Base-by-base conservation (phyloP, 331 rosid genomes). In the Pyrus hybrid region DNA sequence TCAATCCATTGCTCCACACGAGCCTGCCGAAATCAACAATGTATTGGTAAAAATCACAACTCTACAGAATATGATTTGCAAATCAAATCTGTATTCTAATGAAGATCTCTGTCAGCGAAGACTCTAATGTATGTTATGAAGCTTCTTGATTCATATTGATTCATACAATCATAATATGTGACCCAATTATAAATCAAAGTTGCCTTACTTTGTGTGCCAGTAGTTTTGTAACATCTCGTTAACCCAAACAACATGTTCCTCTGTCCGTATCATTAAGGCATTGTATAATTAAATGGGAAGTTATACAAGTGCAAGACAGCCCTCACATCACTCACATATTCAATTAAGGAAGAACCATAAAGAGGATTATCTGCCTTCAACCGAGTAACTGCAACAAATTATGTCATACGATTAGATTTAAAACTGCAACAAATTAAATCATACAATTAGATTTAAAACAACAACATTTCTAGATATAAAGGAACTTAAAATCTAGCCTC, bases 1-100 rank as follows among this genome's bases (percentile, higher is more conserved):
- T 93, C 98, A 70, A 93, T 91, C 97, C 98, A 93, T 76, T 93
- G 98, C 30, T 93, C 97, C 30, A 91, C 72, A 20, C 53, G 96
- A 58, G 83, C 96, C 98, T 91, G 89, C 29, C 66, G 0, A 68
- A 21, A 71, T 23, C 66, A 57, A 65, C 57, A 63, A 43, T 12
- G 43, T 16, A 3, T 71, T 1, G 17, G 18, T 33, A 7, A 53
- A 63, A 63, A 75, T 53, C 63, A 28, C 20, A 29, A 37, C 28
- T 30, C 58, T 29, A 69, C 41, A 33, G 37, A 22, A 63, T 29
- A 63, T 17, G 29, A 13, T 18, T 28, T 18, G 29, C 20, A 29
- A 6, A 70, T 51, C 26, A 49, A 49, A 10, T 70, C 20, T 18
- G n/a, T 25, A 51, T 57, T n/a, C 25, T 16, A 25, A 18, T 49